Conservation (phyloP, 2,329 filamentous ascomycete genomes). For the Lasiodiplodia theobromae region DNA sequence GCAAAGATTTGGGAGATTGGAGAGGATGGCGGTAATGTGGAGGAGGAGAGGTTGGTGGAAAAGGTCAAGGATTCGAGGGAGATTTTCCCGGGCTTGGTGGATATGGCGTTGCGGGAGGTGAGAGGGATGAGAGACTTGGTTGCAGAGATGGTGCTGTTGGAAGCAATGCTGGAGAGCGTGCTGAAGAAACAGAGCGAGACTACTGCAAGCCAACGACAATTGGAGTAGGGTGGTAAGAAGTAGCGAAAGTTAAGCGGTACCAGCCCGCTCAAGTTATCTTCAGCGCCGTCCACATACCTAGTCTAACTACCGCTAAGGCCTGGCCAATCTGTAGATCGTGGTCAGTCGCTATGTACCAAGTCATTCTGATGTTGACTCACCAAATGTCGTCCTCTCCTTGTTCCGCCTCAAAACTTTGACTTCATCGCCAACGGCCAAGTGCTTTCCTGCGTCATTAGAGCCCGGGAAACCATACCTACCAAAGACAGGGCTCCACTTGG, state of each 20-base stretch:
- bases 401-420: constrained; percentile 51
- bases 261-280: neutral
- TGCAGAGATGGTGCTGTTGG: neutral
- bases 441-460: constrained; percentile 39
- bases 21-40: neutral
- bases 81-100: neutral
- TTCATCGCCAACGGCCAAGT: constrained; percentile 51
- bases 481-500: constrained; percentile 57
- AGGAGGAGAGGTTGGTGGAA: neutral
- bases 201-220: neutral
- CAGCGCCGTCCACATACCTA: neutral
- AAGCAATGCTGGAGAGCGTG: neutral
- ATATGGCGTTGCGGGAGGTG: neutral
- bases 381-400: constrained; percentile 50
- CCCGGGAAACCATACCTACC: constrained; percentile 55
- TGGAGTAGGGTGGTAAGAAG: neutral
- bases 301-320: constrained; percentile 8
- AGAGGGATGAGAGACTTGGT: neutral
- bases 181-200: neutral
- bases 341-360: neutral
- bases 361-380: constrained; percentile 41
- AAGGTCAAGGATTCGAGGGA: neutral
- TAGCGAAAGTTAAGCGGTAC: neutral
- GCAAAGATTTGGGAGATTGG: neutral
- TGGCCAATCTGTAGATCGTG: constrained; percentile 10